Base-by-base conservation (phyloP, 176 grass and related monocot species). In the Olyra latifolia region DNA sequence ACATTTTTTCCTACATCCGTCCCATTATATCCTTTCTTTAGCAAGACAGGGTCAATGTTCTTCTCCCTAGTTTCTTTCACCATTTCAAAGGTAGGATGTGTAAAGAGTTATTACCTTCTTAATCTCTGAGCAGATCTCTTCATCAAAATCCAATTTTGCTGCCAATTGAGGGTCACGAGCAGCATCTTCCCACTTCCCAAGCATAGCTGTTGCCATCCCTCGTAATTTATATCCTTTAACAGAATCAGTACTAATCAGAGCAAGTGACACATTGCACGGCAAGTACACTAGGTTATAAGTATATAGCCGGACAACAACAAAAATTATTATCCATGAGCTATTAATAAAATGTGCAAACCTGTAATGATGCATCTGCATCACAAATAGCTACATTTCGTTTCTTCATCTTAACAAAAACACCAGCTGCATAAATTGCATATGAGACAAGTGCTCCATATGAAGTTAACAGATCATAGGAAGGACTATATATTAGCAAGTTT, bases 211-310 rank as follows among this genome's bases (percentile, higher is more conserved):
- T 54, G 88, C 92, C 79, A 94, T 91, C 38, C 92, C 92, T 80
- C 86, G 79, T 62, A 75, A 88, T 91, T 91, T 94, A 78, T 91
- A 94, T 68, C 88, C 92, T 85, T 94, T 94, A 30, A 88, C 83
- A 80, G 88, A 94, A 80, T 94, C 92, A 53, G 88, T 78, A 62
- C 91, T 94, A 62, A 94, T 91, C 91, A 91, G 79, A 53, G 43
- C 17, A 80, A 16, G 73, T 60, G 67, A 40, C 57, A 56, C 4
- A 42, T 28, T 40, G 49, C 48, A 59, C 45, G 56, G 19, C 42
- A 72, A 79, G 29, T 52, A 40, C 24, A 48, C 66, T 81, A 32
- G 20, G 30, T 72, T 83, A 71, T 83, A 42, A 72, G n/a, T 19
- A 73, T 69, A 74, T 54, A 62, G 19, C 59, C 20, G 30, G 68